These are phyloP conservation scores for Tuber aestivum DNA, from an alignment of 495 filamentous ascomycete species.

Conservation along the genomic window DNA sequence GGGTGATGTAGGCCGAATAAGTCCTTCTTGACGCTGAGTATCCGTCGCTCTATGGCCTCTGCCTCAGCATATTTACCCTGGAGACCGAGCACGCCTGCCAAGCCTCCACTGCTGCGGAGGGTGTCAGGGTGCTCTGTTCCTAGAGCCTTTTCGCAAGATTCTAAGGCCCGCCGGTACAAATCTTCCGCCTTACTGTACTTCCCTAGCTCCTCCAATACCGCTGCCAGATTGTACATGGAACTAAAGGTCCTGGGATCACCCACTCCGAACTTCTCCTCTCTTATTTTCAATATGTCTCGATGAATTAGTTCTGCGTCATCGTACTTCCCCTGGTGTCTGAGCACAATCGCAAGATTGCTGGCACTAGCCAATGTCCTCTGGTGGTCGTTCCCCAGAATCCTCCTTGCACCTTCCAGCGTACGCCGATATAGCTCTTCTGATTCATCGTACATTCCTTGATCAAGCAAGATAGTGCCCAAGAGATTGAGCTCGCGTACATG, in stretches of 20 bases:
- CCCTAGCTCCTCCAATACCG: neutral
- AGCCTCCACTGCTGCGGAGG: neutral
- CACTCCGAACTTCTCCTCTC: neutral
- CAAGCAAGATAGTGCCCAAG: slow-evolving; percentile 14
- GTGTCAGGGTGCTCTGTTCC: neutral
- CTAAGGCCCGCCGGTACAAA: slow-evolving; percentile 9
- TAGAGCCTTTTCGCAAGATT: neutral
- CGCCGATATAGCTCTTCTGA: slow-evolving; percentile 8
- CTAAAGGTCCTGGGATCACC: neutral
- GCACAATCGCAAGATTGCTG: slow-evolving; percentile 36
- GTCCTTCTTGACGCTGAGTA: neutral
- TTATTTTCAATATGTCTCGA: neutral
- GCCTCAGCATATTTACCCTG: neutral
- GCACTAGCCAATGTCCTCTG: slow-evolving; percentile 11
- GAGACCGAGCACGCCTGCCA: neutral
- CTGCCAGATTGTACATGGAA: neutral
- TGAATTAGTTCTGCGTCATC: neutral
- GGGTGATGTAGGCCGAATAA: neutral
- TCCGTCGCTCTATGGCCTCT: neutral
- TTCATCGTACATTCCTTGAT: slow-evolving; percentile 4
- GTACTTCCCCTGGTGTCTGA: slow-evolving; percentile 13
- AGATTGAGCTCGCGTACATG: slow-evolving; percentile 24
- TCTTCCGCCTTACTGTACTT: slow-evolving; percentile 9
- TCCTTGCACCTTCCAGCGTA: neutral
- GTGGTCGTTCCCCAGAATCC: slow-evolving; percentile 16